Base-by-base conservation (phyloP, 1,139 yeast species). In the Kodamaea ohmeri region DNA sequence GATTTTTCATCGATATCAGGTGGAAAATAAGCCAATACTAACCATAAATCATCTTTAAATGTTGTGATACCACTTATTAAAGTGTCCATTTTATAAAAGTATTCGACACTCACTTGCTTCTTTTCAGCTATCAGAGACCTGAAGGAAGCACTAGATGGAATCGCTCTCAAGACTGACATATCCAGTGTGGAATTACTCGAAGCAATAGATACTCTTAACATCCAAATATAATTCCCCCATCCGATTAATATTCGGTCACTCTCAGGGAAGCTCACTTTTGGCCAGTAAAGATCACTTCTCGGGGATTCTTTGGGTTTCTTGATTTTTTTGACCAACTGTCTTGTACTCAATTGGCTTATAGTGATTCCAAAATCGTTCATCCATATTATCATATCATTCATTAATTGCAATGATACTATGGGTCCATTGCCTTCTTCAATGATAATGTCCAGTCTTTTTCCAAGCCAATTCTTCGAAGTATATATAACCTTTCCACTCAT, bases 381-480 rank as follows among this genome's bases (percentile, higher is more conserved):
- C 95, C 97, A 90, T 3, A 90, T 55, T 1, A 89, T 52, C 13
- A 87, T 60, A 44, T 83, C 86, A 35, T 80, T 85, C 4, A 80
- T 54, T 1, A 70, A 58, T 40, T 73, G 74, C 2, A 89, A 67
- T 7, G 83, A 77, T 2, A 88, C 83, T 9, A 92, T 78, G 0
- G 96, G 84, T 0, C 94, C 92, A 31, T 76, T 69, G 7, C 76
- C 77, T 38, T 76, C 73, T 25, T 80, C 82, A 9, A 92, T 44
- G 0, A 74, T 61, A 0, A 78, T 68, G 51, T 92, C 98, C 1
- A 73, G 68, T 40, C 96, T 69, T 44, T 81, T 80, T 0, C 95
- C 95, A 4, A 92, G 62, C 98, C 98, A 92, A 48, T 85, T 86
- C 44, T 80, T 72, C 34, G 83, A 83, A 1, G 95, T 83, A 39